phyloP scores from a whole-genome alignment of 1,139 yeast species.

The Martiniozyma asiatica region DNA sequence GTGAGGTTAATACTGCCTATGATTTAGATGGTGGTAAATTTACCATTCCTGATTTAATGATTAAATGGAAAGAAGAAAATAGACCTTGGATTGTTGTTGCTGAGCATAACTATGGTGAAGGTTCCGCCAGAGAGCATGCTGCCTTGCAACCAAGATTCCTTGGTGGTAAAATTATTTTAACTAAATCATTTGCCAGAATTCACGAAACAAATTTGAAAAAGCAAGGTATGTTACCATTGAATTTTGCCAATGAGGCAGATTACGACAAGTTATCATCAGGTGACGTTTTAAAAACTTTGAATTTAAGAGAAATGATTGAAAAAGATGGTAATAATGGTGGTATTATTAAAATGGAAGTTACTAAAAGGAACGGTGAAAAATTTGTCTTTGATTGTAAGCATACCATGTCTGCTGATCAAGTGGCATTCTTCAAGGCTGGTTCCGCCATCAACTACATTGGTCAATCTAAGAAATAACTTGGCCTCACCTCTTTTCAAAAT shows the following conservation, averaged over 20 bases:
- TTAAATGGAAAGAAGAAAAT: slow-evolving; percentile 76
- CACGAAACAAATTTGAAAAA: slow-evolving; percentile 85
- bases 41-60: slow-evolving; percentile 94
- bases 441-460: slow-evolving; percentile 93
- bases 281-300: slow-evolving; percentile 68
- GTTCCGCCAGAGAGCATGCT: slow-evolving; percentile 98
- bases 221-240: slow-evolving; percentile 93
- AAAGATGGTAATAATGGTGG: slow-evolving; percentile 88
- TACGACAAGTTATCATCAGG: slow-evolving; percentile 71
- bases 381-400: slow-evolving; percentile 72
- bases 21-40: slow-evolving; percentile 71
- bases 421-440: slow-evolving; percentile 93
- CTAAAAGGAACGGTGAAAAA: slow-evolving; percentile 61
- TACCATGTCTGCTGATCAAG: slow-evolving; percentile 93
- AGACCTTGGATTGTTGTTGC: slow-evolving; percentile 94
- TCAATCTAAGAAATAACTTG: slow-evolving; percentile 31
- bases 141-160: slow-evolving; percentile 90
- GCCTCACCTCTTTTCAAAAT: background rate
- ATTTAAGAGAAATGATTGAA: slow-evolving; percentile 65
- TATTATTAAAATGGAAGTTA: slow-evolving; percentile 52
- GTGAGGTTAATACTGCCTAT: slow-evolving; percentile 83
- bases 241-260: slow-evolving; percentile 80
- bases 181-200: slow-evolving; percentile 94
- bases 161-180: slow-evolving; percentile 81
- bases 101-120: slow-evolving; percentile 97